Evolutionary conservation across 768 basidiomycete genomes (phyloP), one percentile per base, ranked within the genome.

Genomic region (Leccinum olivaceopallidum): DNA sequence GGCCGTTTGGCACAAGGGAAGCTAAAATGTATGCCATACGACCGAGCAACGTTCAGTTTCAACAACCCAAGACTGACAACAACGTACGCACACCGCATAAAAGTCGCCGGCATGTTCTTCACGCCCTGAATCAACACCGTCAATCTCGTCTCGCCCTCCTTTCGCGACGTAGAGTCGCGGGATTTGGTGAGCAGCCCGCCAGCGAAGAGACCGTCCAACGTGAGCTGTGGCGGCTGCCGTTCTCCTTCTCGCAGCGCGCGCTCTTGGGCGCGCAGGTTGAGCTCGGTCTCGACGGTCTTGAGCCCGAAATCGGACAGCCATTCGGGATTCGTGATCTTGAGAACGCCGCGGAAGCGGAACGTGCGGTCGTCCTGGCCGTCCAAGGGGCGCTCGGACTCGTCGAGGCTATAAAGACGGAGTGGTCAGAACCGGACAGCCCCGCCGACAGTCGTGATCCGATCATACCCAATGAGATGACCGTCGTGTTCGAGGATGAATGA

Each of bases 291-390:
- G 6, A 89, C 64, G 55, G 64, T 71, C 42, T 71, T 64, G 37
- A 65, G 59, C 2, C 85, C 88, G 48, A 66, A 66, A 0, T 75
- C 72, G 1, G 85, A 82, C 22, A 89, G 79, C 80, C 85, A 86
- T 1, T 71, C 63, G 1, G 83, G 74, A 2, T 72, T 59, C 3
- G 74, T 65, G 60, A 89, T 78, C 42, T 76, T 75, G 1, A 88
- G 73, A 6, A 80, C 65, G 0, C 86, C 87, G 34, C 79, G 81
- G 61, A 87, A 84, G 12, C 78, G 73, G 20, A 85, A 78, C 53
- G 34, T 65, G 60, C 74, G 69, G 37, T 64, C 18, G 58, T 74
- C 72, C 10, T 13, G 73, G 14, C 75, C 74, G 1, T 67, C 54
- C 36, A 71, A 57, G 4, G 78, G 71, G 37, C 64, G 73, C 61